Conservation (phyloP, 495 filamentous ascomycete genomes). For the Talaromyces wortmannii region DNA sequence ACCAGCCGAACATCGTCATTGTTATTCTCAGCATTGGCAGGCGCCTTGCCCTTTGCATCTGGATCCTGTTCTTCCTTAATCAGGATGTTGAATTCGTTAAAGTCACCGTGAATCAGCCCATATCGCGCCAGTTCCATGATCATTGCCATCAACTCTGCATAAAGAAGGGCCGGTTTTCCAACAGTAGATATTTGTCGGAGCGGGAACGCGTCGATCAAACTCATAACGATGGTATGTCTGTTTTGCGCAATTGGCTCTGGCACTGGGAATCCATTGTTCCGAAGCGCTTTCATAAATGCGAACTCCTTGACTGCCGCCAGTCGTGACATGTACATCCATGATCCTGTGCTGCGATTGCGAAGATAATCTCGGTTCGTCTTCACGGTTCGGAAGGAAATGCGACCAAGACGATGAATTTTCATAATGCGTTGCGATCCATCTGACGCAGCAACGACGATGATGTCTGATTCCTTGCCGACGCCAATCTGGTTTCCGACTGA, state of each 20-base stretch:
- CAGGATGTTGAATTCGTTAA: constrained; percentile 99
- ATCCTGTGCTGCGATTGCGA: constrained; percentile 65
- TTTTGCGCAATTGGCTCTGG: constrained; percentile 81
- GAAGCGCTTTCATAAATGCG: constrained; percentile 83
- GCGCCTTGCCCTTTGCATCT: constrained; percentile 28
- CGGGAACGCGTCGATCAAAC: constrained; percentile 80
- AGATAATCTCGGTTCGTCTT: constrained; percentile 96
- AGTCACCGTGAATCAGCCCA: constrained; percentile 95
- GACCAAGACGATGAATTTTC: constrained; percentile 90
- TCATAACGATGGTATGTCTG: constrained; percentile 94
- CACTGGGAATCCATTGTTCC: constrained; percentile 78
- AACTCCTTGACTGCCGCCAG: constrained; percentile 89
- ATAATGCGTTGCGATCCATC: constrained; percentile 60
- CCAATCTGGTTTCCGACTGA: constrained; percentile 92
- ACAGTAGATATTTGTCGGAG: constrained; percentile 77
- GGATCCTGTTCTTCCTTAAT: constrained; percentile 62
- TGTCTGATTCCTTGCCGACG: constrained; percentile 96
- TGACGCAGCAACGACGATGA: constrained; percentile 78
- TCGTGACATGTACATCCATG: constrained; percentile 97
- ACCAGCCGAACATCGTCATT: constrained; percentile 28
- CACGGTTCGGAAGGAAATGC: constrained; percentile 94
- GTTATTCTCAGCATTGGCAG: constrained; percentile 19
- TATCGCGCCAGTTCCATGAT: constrained; percentile 78
- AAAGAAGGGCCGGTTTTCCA: constrained; percentile 70
- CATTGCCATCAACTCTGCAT: constrained; percentile 81